These are phyloP conservation scores for Andrographis paniculata DNA, from an alignment of 305 asterid species.

Conservation along the genomic window DNA sequence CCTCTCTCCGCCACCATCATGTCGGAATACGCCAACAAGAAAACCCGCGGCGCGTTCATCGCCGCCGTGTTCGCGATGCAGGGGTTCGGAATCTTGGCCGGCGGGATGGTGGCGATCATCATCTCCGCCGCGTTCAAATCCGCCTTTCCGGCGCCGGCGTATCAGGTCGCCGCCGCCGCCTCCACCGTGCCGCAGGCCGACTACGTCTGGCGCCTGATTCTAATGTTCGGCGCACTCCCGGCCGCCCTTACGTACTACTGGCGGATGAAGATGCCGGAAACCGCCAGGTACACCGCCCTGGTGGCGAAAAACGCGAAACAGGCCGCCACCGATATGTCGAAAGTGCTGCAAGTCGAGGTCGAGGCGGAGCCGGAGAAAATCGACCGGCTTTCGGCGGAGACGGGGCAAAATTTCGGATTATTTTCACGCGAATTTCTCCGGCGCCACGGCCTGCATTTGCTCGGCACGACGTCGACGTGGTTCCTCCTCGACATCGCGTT, in stretches of 20 bases:
- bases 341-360: not conserved
- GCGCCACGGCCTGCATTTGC: not conserved
- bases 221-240: not conserved
- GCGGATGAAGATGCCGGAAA: conserved; percentile 5
- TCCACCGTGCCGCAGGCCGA: conserved; percentile 1
- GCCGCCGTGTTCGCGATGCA: conserved; percentile 1
- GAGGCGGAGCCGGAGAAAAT: not conserved
- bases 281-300: not conserved
- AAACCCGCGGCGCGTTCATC: not conserved
- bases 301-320: not conserved
- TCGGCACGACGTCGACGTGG: not conserved
- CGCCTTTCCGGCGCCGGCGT: not conserved
- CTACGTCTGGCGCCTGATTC: not conserved
- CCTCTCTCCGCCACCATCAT: conserved; percentile 1
- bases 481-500: not conserved
- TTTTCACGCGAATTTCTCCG: not conserved
- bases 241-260: conserved; percentile 4
- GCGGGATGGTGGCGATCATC: not conserved
- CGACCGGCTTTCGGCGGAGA: not conserved
- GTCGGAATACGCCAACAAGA: not conserved
- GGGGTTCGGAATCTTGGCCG: not conserved
- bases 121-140: not conserved
- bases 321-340: not conserved
- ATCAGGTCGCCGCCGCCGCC: not conserved
- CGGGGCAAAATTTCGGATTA: not conserved